These are phyloP conservation scores for Piper betle DNA, from an alignment of 164 flowering plant species.

Conservation along the genomic window DNA sequence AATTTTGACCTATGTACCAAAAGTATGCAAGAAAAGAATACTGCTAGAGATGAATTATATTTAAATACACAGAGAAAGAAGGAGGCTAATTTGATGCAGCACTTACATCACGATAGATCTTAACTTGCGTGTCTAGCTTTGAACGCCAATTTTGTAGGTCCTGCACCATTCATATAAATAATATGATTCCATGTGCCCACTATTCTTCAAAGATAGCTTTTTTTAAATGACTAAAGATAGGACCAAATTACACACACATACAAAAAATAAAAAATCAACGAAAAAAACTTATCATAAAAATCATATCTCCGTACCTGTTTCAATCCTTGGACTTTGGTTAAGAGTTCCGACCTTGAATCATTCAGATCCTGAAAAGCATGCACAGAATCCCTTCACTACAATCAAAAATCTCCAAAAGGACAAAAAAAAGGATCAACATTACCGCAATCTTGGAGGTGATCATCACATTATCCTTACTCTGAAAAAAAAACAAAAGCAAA, in stretches of 20 bases:
- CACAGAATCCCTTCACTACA: background rate
- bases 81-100: background rate
- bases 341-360: slow-evolving; percentile 66
- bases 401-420: background rate
- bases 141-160: slow-evolving; percentile 89
- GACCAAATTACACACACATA: too few species aligned
- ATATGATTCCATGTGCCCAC: background rate
- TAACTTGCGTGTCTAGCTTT: slow-evolving; percentile 75
- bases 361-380: slow-evolving; percentile 39
- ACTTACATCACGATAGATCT: slow-evolving; percentile 68
- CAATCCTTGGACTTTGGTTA: slow-evolving; percentile 59
- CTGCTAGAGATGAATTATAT: background rate
- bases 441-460: slow-evolving; percentile 28
- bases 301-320: slow-evolving; percentile 39
- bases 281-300: too few species aligned
- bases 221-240: too few species aligned
- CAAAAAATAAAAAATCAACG: too few species aligned
- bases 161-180: slow-evolving; percentile 14
- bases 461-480: slow-evolving; percentile 51
- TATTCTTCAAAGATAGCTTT: too few species aligned
- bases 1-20: too few species aligned
- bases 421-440: background rate
- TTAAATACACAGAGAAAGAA: background rate
- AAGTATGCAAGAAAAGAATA: too few species aligned
- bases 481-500: slow-evolving; percentile 4